phyloP scores from a whole-genome alignment of 164 flowering plant genomes.

The Dillenia suffruticosa region DNA sequence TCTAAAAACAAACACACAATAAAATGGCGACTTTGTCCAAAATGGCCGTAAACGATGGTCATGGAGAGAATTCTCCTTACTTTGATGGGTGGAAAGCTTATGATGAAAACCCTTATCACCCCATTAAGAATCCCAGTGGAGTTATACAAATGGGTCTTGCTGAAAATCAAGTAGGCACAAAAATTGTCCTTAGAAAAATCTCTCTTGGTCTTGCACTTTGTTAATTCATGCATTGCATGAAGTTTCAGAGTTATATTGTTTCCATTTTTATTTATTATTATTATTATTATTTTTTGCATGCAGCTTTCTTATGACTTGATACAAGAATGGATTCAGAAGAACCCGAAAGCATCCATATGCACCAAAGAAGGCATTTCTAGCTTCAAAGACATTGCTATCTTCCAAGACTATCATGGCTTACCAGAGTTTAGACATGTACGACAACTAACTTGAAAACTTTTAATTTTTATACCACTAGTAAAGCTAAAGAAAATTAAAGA shows the following conservation, averaged over 20 bases:
- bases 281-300: neutral
- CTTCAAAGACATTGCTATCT: slow-evolving; percentile 29
- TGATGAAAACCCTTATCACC: slow-evolving; percentile 25
- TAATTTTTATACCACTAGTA: no score
- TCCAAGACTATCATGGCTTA: slow-evolving; percentile 37
- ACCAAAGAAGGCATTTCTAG: slow-evolving; percentile 13
- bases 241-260: neutral
- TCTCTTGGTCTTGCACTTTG: neutral
- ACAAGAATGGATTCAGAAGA: slow-evolving; percentile 16
- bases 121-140: slow-evolving; percentile 19
- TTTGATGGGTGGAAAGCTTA: slow-evolving; percentile 36
- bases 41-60: slow-evolving; percentile 24
- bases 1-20: no score
- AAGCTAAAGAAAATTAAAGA: no score
- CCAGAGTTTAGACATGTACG: slow-evolving; percentile 21
- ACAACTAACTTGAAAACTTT: neutral
- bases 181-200: neutral
- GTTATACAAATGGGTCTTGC: slow-evolving; percentile 37
- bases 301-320: slow-evolving; percentile 31
- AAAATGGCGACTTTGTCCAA: slow-evolving; percentile 9
- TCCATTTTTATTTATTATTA: neutral
- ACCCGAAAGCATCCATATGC: slow-evolving; percentile 16
- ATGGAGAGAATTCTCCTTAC: slow-evolving; percentile 27
- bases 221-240: neutral
- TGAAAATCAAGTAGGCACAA: slow-evolving; percentile 26